Conservation (phyloP, 305 asterid species). For the Solanum chacoense region DNA sequence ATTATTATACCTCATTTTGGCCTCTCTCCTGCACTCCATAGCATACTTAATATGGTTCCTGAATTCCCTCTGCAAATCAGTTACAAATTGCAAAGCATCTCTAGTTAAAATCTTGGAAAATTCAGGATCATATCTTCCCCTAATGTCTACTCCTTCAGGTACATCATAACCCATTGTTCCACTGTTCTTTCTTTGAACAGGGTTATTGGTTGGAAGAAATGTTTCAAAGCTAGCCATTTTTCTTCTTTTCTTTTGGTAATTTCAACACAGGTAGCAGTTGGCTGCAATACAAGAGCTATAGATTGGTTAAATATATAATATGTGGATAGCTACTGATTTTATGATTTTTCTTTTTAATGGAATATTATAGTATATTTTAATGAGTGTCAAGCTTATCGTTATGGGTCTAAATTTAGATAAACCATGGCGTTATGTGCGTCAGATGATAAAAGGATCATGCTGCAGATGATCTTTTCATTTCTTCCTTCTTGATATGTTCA, state of each 20-base stretch:
- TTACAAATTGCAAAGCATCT: slow-evolving; percentile 71
- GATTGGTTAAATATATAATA: background rate
- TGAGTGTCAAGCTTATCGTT: background rate
- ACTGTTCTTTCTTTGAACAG: slow-evolving; percentile 3
- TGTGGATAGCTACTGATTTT: background rate
- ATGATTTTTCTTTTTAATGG: background rate
- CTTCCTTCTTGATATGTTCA: background rate
- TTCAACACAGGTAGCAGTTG: background rate
- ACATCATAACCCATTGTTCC: slow-evolving; percentile 42
- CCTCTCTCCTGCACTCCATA: slow-evolving; percentile 65
- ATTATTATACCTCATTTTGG: slow-evolving; percentile 41
- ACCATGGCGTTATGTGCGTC: slow-evolving; percentile 25
- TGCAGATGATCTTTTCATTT: background rate
- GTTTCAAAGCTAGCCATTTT: slow-evolving; percentile 48
- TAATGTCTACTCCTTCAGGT: slow-evolving; percentile 69
- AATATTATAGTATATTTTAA: background rate
- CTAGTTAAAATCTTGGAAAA: slow-evolving; percentile 40
- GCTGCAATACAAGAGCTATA: background rate
- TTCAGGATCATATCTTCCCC: slow-evolving; percentile 68
- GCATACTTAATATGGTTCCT: slow-evolving; percentile 57
- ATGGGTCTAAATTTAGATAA: slow-evolving; percentile 9
- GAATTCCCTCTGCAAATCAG: slow-evolving; percentile 60
- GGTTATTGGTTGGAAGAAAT: slow-evolving; percentile 5
- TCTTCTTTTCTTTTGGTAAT: background rate
- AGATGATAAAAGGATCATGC: slow-evolving; percentile 6